These are phyloP conservation scores for Diaporthe citri DNA, from an alignment of 2,329 filamentous ascomycete species.

Conservation along the genomic window DNA sequence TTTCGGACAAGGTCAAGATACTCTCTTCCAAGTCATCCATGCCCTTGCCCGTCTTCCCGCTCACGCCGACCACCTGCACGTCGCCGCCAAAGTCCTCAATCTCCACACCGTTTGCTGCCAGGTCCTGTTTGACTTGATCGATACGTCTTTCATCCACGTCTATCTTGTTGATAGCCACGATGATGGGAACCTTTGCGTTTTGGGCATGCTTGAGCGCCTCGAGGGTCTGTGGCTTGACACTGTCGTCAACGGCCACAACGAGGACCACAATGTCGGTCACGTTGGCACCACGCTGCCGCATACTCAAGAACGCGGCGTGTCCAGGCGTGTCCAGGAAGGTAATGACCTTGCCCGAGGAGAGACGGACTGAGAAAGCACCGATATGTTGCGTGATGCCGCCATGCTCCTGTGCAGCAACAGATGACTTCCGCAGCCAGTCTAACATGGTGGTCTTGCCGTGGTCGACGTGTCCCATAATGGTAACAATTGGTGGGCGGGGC, in stretches of 20 bases:
- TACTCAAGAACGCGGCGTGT: conserved; percentile 93
- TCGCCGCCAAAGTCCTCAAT: conserved; percentile 97
- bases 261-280: conserved; percentile 97
- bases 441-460: conserved; percentile 98
- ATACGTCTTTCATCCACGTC: conserved; percentile 81
- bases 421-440: conserved; percentile 93
- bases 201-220: conserved; percentile 96
- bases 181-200: conserved; percentile 89
- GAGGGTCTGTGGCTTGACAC: conserved; percentile 95
- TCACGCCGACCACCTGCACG: conserved; percentile 90
- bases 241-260: conserved; percentile 96
- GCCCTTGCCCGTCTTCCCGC: conserved; percentile 91
- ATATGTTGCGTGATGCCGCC: conserved; percentile 99
- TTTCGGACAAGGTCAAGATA: conserved; percentile 85
- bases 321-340: conserved; percentile 98
- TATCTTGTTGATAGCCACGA: conserved; percentile 97
- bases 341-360: conserved; percentile 88
- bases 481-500: conserved; percentile 88
- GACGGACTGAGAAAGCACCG: conserved; percentile 91
- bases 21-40: conserved; percentile 95
- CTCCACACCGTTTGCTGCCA: conserved; percentile 85
- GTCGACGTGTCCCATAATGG: conserved; percentile 99
- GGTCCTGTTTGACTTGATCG: conserved; percentile 88
- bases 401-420: conserved; percentile 90
- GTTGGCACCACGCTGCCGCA: conserved; percentile 94